phyloP scores from a whole-genome alignment of 139 green algal species.

The Helicosporidium sp. region DNA sequence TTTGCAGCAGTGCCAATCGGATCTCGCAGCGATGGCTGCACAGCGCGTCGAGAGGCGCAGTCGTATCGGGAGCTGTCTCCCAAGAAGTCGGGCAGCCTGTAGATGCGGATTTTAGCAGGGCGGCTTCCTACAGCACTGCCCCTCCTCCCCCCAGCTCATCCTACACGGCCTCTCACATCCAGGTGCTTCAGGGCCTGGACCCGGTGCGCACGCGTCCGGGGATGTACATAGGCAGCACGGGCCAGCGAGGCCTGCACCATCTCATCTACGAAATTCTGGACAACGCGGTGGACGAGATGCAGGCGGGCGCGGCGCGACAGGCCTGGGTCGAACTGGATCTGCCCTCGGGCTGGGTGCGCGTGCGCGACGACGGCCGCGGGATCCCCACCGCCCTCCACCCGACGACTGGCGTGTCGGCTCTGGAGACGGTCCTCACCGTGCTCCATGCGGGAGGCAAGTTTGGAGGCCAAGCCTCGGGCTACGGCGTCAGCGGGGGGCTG shows the following conservation, averaged over 20 bases:
- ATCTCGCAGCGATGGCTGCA: no score
- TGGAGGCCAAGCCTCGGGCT: conserved; percentile 55
- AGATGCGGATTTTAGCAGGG: no score
- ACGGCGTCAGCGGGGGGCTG: conserved; percentile 73
- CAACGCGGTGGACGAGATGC: conserved; percentile 81
- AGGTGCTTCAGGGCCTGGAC: conserved; percentile 94
- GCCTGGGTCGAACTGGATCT: conserved; percentile 45
- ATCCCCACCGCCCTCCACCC: conserved; percentile 83
- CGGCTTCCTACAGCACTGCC: no score
- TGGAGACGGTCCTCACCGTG: conserved; percentile 70
- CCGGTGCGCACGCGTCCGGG: conserved; percentile 88
- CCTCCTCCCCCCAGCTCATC: no score
- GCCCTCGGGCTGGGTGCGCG: conserved; percentile 33
- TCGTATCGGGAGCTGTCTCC: no score
- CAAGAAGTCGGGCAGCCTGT: no score
- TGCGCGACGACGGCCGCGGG: conserved; percentile 77
- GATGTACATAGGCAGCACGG: conserved; percentile 98
- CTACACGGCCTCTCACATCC: no score
- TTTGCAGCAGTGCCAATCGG: no score
- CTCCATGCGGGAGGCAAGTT: conserved; percentile 98
- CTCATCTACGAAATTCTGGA: conserved; percentile 95
- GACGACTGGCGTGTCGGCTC: conserved; percentile 53
- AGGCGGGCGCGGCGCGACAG: conserved; percentile 53
- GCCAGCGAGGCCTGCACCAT: conserved; percentile 76
- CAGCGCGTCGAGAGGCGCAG: no score